Conservation (phyloP, 768 basidiomycete genomes). For the Nidularia sp. region DNA sequence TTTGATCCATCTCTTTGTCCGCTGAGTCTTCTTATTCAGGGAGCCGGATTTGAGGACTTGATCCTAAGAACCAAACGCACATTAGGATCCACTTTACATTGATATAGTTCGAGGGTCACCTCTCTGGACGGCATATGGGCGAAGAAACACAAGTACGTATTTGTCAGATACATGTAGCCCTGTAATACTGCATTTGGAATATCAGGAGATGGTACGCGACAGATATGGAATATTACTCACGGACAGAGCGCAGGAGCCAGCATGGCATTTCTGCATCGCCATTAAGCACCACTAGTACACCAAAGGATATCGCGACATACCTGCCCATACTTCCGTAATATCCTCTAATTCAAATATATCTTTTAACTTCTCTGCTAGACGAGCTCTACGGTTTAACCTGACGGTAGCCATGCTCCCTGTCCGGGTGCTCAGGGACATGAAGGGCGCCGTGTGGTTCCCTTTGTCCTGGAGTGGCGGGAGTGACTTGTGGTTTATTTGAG, state of each 20-base stretch:
- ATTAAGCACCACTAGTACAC: too few relatives aligned
- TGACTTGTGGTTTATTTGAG: slow-evolving; percentile 7
- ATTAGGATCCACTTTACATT: not conserved
- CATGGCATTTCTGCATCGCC: slow-evolving; percentile 75
- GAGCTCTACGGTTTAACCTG: slow-evolving; percentile 58
- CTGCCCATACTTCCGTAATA: slow-evolving; percentile 82
- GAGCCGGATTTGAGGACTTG: slow-evolving; percentile 91
- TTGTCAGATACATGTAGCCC: slow-evolving; percentile 96
- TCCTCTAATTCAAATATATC: slow-evolving; percentile 83
- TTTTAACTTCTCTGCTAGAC: slow-evolving; percentile 82
- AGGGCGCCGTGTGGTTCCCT: slow-evolving; percentile 7
- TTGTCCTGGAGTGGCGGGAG: not conserved
- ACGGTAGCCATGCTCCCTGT: slow-evolving; percentile 74
- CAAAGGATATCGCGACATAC: slow-evolving; percentile 30
- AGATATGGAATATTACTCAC: slow-evolving; percentile 43
- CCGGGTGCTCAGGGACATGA: slow-evolving; percentile 29
- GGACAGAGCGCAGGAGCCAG: slow-evolving; percentile 85
- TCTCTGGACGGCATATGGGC: slow-evolving; percentile 90
- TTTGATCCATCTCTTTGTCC: slow-evolving; percentile 89
- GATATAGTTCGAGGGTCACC: slow-evolving; percentile 35
- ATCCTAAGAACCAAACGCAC: slow-evolving; percentile 45
- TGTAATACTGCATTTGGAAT: slow-evolving; percentile 64
- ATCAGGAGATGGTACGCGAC: too few relatives aligned
- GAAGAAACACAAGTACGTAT: slow-evolving; percentile 93
- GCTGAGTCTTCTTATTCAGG: slow-evolving; percentile 80